Evolutionary conservation across 768 basidiomycete species (phyloP).

Genomic region (Tylopilus plumbeoviolaceoides): DNA sequence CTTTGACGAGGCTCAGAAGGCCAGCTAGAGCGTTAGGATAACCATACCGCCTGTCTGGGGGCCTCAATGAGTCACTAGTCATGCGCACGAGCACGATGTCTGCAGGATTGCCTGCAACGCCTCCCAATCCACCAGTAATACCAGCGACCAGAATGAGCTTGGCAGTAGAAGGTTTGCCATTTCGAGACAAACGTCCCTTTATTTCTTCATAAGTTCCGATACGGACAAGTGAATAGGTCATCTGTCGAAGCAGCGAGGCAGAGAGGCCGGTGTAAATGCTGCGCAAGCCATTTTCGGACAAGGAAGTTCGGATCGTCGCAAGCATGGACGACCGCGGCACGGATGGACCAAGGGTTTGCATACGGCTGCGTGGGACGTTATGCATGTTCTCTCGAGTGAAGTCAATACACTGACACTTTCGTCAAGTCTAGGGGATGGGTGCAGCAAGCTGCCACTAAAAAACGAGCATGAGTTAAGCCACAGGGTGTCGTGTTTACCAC

Average conservation of each 20-base stretch:
- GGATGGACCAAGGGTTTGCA: constrained; percentile 66
- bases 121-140: constrained; percentile 76
- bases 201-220: constrained; percentile 79
- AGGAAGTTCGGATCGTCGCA: constrained; percentile 57
- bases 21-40: constrained; percentile 81
- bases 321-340: constrained; percentile 61
- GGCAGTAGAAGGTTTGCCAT: constrained; percentile 49
- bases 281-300: constrained; percentile 62
- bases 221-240: constrained; percentile 87
- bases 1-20: constrained; percentile 55
- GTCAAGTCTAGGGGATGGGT: constrained; percentile 84
- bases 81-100: constrained; percentile 80
- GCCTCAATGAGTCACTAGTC: constrained; percentile 80
- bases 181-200: constrained; percentile 51
- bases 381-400: not conserved
- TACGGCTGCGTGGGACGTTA: constrained; percentile 47
- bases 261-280: constrained; percentile 80
- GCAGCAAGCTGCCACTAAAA: constrained; percentile 70
- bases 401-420: constrained; percentile 59
- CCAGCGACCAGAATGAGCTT: constrained; percentile 61
- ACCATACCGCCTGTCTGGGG: constrained; percentile 67
- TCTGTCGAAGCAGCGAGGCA: constrained; percentile 81
- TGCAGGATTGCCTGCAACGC: constrained; percentile 77
- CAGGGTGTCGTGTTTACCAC: constrained; percentile 19
- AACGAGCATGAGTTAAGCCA: constrained; percentile 2